These are phyloP conservation scores for Chaetomium tenue DNA, from an alignment of 495 filamentous ascomycete species.

Conservation along the genomic window DNA sequence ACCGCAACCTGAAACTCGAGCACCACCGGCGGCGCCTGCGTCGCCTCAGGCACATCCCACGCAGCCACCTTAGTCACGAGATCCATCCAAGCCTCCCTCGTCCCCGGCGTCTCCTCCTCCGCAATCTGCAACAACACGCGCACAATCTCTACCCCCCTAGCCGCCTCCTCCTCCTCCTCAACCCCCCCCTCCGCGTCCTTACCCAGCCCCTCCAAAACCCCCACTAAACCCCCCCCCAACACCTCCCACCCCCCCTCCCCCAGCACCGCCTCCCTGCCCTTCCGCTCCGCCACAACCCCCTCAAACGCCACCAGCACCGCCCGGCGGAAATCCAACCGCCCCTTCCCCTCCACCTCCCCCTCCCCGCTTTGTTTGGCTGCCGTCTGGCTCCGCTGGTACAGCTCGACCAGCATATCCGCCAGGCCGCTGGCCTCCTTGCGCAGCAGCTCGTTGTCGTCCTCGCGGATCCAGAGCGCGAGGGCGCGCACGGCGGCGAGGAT, in stretches of 20 bases:
- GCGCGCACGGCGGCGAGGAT: constrained; percentile 52
- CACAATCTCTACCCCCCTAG: constrained; percentile 53
- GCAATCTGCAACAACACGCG: constrained; percentile 49
- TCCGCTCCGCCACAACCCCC: constrained; percentile 45
- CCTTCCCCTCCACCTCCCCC: background rate
- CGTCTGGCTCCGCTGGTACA: constrained; percentile 43
- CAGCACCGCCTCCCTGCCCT: constrained; percentile 38
- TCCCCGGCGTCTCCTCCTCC: constrained; percentile 40
- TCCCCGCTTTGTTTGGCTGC: background rate
- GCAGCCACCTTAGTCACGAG: constrained; percentile 42
- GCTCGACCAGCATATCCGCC: constrained; percentile 56
- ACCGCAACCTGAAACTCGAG: constrained; percentile 51
- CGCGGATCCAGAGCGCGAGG: constrained; percentile 59
- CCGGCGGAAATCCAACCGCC: constrained; percentile 47
- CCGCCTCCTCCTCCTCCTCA: constrained; percentile 30
- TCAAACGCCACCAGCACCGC: constrained; percentile 56
- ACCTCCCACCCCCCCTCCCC: constrained; percentile 52
- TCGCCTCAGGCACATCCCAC: constrained; percentile 33
- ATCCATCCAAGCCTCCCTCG: constrained; percentile 51
- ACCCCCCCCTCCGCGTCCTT: background rate
- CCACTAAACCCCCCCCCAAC: constrained; percentile 47
- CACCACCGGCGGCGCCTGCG: constrained; percentile 27
- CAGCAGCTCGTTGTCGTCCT: constrained; percentile 60
- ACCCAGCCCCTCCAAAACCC: constrained; percentile 33
- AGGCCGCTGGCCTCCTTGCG: constrained; percentile 54